Evolutionary conservation across 1,139 yeast genomes (phyloP).

Genomic region (Kodamaea ohmeri): DNA sequence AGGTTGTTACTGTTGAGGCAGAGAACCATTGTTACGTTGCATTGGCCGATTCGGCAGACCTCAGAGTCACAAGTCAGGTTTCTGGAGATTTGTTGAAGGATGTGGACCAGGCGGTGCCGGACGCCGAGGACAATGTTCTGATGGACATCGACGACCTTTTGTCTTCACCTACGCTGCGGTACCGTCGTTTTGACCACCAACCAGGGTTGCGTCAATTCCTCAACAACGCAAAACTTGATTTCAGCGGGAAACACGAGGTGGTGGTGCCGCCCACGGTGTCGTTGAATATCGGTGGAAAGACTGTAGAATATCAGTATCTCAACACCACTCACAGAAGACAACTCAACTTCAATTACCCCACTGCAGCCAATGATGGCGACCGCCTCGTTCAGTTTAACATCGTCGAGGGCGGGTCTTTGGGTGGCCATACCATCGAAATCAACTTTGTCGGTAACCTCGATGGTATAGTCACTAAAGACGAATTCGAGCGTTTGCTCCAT

Average conservation of each 20-base stretch:
- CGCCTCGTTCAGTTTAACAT: slow-evolving; percentile 43
- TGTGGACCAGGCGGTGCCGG: slow-evolving; percentile 9
- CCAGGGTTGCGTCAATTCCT: slow-evolving; percentile 49
- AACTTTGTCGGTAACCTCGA: slow-evolving; percentile 39
- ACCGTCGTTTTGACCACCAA: slow-evolving; percentile 34
- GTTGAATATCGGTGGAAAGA: slow-evolving; percentile 34
- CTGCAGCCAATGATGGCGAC: slow-evolving; percentile 19
- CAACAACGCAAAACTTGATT: slow-evolving; percentile 35
- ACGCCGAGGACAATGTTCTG: slow-evolving; percentile 1
- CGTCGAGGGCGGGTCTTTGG: slow-evolving; percentile 57
- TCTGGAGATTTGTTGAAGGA: slow-evolving; percentile 32
- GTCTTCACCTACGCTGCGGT: slow-evolving; percentile 31
- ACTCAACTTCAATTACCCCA: slow-evolving; percentile 35
- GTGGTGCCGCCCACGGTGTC: slow-evolving; percentile 38
- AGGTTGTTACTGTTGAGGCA: slow-evolving; percentile 46
- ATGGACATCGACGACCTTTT: slow-evolving; percentile 19
- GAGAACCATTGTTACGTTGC: slow-evolving; percentile 44
- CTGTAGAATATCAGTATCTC: slow-evolving; percentile 43
- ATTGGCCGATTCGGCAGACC: slow-evolving; percentile 43
- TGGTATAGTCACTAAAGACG: slow-evolving; percentile 21
- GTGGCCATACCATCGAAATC: slow-evolving; percentile 52
- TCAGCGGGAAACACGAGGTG: slow-evolving; percentile 35
- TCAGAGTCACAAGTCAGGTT: slow-evolving; percentile 44
- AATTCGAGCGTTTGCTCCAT: slow-evolving; percentile 28
- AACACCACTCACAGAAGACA: slow-evolving; percentile 43